phyloP scores from a whole-genome alignment of 306 rosid genomes.

The Vicia villosa region DNA sequence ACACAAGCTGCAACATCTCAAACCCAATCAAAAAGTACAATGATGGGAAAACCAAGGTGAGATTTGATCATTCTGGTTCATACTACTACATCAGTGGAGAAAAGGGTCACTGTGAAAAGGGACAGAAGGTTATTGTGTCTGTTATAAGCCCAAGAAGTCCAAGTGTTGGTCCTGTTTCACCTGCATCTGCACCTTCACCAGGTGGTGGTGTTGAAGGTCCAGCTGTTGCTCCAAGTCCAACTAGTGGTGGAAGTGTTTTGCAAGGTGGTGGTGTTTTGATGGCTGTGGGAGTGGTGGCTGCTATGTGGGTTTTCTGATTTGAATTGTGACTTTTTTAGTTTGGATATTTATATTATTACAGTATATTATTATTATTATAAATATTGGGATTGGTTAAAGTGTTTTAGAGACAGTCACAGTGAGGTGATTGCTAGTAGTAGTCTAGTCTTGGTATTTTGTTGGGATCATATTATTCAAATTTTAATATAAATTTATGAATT shows the following conservation, averaged over 20 bases:
- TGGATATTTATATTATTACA: neutral
- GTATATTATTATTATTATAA: neutral
- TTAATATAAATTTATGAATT: neutral
- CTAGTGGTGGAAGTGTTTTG: conserved; percentile 52
- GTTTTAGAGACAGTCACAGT: neutral
- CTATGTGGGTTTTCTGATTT: conserved; percentile 44
- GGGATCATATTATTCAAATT: conserved; percentile 28
- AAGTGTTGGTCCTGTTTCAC: neutral
- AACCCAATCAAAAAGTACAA: conserved; percentile 52
- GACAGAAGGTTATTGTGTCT: conserved; percentile 66
- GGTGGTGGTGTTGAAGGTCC: conserved; percentile 44
- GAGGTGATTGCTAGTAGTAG: conserved; percentile 4
- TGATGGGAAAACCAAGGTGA: conserved; percentile 65
- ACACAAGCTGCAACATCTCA: conserved; percentile 48
- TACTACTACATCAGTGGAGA: conserved; percentile 78
- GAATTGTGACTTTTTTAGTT: neutral
- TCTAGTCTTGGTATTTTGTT: neutral
- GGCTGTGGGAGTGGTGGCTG: conserved; percentile 42
- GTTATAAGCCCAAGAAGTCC: conserved; percentile 57
- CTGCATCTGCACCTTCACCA: conserved; percentile 50
- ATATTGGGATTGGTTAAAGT: neutral
- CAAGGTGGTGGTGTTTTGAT: conserved; percentile 40
- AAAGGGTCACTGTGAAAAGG: conserved; percentile 71
- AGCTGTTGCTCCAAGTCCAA: conserved; percentile 78
- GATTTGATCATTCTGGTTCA: conserved; percentile 62